A percentile compares a stretch with the other conserved stretches of the same genome.
Conservation (phyloP, 2,329 filamentous ascomycete species). For the Fusarium secorum region DNA sequence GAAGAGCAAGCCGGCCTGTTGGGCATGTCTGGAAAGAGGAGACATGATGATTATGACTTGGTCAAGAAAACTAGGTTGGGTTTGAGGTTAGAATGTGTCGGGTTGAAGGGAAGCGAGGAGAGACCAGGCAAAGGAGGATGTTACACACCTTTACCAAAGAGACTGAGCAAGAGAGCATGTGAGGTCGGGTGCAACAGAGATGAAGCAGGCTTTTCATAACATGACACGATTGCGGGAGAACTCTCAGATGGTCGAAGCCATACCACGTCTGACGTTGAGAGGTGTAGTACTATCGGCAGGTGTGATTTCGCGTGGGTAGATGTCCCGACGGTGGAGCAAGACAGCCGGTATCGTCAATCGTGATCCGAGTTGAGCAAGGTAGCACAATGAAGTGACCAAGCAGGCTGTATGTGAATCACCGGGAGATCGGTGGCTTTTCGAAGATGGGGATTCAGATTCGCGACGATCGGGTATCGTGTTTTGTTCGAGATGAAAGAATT, state of each 20-base stretch:
- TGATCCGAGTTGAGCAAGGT: constrained; percentile 32
- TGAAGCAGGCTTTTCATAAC: constrained; percentile 36
- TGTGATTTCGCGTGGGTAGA: constrained; percentile 8
- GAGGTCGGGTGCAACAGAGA: constrained; percentile 32
- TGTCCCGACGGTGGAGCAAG: constrained; percentile 23
- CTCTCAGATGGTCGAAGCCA: constrained; percentile 36
- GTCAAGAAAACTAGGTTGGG: constrained; percentile 12
- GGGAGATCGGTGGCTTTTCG: background rate
- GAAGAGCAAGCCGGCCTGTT: constrained; percentile 31
- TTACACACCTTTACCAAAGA: constrained; percentile 38
- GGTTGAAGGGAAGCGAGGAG: background rate
- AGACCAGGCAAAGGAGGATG: background rate
- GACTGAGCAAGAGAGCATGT: constrained; percentile 17
- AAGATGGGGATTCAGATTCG: background rate
- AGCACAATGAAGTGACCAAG: constrained; percentile 29
- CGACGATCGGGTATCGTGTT: background rate
- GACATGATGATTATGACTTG: constrained; percentile 34
- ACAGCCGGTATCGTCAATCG: constrained; percentile 27
- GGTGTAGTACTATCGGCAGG: constrained; percentile 20
- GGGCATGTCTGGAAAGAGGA: constrained; percentile 30
- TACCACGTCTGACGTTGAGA: constrained; percentile 33
- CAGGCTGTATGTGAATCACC: constrained; percentile 2
- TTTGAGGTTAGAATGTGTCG: constrained; percentile 13
- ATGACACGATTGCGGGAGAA: constrained; percentile 30
- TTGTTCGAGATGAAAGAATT: background rate